Conservation (phyloP, 2,329 filamentous ascomycete genomes). For the Dothideomycetes sp. region DNA sequence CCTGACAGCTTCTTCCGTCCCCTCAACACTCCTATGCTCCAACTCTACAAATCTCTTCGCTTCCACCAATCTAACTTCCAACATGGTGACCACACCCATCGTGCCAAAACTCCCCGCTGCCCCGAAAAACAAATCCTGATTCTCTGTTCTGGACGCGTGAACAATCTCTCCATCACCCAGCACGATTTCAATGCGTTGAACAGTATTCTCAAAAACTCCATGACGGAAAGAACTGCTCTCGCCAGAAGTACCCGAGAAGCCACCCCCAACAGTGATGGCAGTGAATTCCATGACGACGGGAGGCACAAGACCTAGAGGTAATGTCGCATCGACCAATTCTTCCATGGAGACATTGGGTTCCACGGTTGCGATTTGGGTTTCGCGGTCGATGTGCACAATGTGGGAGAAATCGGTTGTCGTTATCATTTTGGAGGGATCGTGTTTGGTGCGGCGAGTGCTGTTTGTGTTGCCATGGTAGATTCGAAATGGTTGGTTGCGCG, state of each 20-base stretch:
- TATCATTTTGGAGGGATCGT: conserved; percentile 34
- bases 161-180: conserved; percentile 49
- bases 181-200: conserved; percentile 55
- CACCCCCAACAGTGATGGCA: conserved; percentile 59
- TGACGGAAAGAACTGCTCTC: conserved; percentile 59
- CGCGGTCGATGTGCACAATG: conserved; percentile 36
- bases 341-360: conserved; percentile 66
- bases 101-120: conserved; percentile 53
- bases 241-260: conserved; percentile 55
- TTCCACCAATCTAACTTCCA: conserved; percentile 50
- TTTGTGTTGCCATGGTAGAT: conserved; percentile 51
- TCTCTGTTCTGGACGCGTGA: conserved; percentile 37
- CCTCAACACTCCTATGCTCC: conserved; percentile 48
- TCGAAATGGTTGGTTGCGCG: conserved; percentile 40
- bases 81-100: conserved; percentile 50
- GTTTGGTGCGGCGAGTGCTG: conserved; percentile 36
- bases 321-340: conserved; percentile 48
- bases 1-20: conserved; percentile 41
- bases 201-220: conserved; percentile 56
- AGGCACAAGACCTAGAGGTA: conserved; percentile 48
- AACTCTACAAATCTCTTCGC: conserved; percentile 51
- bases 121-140: conserved; percentile 49
- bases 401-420: conserved; percentile 42
- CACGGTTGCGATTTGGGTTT: conserved; percentile 41
- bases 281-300: conserved; percentile 64